Conservation (phyloP, 1,284 basidiomycete genomes). For the Trichosporon sp. region DNA sequence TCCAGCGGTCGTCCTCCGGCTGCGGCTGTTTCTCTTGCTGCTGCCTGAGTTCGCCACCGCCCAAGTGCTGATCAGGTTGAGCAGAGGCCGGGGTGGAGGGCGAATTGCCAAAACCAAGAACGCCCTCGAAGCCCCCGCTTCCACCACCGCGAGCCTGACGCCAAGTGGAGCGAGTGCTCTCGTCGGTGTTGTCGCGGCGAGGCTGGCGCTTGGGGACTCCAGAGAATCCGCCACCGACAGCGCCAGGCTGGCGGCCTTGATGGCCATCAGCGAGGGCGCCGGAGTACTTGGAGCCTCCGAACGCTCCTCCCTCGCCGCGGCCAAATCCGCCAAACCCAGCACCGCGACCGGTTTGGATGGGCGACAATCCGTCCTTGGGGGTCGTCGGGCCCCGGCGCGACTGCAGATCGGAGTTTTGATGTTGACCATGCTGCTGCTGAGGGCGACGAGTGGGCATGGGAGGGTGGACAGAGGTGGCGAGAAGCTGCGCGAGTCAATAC, state of each 20-base stretch:
- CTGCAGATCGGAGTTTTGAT: not conserved
- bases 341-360: slow-evolving; percentile 5
- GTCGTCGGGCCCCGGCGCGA: not conserved
- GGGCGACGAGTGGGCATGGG: slow-evolving; percentile 29
- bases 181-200: slow-evolving; percentile 11
- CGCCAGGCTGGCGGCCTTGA: slow-evolving; percentile 28
- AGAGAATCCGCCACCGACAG: slow-evolving; percentile 41
- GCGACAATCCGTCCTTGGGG: not conserved
- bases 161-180: slow-evolving; percentile 31
- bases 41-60: not conserved
- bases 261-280: slow-evolving; percentile 25
- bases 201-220: slow-evolving; percentile 32
- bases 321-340: slow-evolving; percentile 39
- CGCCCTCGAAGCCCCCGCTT: slow-evolving; percentile 46
- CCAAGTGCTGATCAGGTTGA: not conserved
- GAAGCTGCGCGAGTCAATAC: slow-evolving; percentile 22
- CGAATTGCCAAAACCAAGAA: slow-evolving; percentile 40
- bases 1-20: slow-evolving; percentile 1
- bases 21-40: slow-evolving; percentile 7
- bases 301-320: slow-evolving; percentile 37
- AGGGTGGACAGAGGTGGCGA: slow-evolving; percentile 36
- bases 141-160: slow-evolving; percentile 32
- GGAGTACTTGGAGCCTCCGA: slow-evolving; percentile 33
- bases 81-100: slow-evolving; percentile 13
- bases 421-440: slow-evolving; percentile 3